A percentile compares a stretch with the other conserved stretches of the same genome.
Conservation (phyloP, 345 rosid genomes). For the Isatis tinctoria region DNA sequence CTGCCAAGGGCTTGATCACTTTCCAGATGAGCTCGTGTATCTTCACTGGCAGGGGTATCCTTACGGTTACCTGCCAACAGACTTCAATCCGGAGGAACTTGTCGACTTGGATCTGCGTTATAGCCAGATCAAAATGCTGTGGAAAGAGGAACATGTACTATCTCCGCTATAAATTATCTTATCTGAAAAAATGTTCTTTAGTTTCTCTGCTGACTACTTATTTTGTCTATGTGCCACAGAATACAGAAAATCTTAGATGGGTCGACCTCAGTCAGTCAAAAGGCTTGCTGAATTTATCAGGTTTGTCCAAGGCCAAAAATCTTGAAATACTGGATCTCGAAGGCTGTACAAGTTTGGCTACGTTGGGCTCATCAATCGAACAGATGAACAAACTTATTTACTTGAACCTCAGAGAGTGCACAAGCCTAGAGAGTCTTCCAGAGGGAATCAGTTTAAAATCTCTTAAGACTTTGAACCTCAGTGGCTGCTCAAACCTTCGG, state of each 20-base stretch:
- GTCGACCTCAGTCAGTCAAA: slow-evolving; percentile 22
- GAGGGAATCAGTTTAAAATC: background rate
- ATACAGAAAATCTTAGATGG: slow-evolving; percentile 23
- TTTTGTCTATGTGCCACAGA: background rate
- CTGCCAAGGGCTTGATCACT: too few species aligned
- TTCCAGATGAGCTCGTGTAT: slow-evolving; percentile 23
- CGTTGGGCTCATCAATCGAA: background rate
- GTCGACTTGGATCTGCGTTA: slow-evolving; percentile 9
- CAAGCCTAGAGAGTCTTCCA: slow-evolving; percentile 20
- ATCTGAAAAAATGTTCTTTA: background rate
- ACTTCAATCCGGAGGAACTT: slow-evolving; percentile 22
- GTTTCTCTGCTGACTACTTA: background rate
- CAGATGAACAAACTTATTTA: slow-evolving; percentile 16
- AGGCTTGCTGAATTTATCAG: slow-evolving; percentile 19
- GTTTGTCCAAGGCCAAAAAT: slow-evolving; percentile 25
- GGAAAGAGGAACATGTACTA: slow-evolving; percentile 27
- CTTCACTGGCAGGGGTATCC: slow-evolving; percentile 37
- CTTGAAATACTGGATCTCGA: slow-evolving; percentile 25
- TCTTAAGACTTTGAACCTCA: slow-evolving; percentile 21
- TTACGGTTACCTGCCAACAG: slow-evolving; percentile 19
- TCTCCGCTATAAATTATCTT: background rate
- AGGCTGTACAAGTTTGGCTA: slow-evolving; percentile 25
- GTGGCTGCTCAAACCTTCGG: slow-evolving; percentile 24
- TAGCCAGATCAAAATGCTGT: slow-evolving; percentile 29
- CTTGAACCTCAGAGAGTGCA: slow-evolving; percentile 26